phyloP scores from a whole-genome alignment of 306 rosid species.

The Datisca glomerata region DNA sequence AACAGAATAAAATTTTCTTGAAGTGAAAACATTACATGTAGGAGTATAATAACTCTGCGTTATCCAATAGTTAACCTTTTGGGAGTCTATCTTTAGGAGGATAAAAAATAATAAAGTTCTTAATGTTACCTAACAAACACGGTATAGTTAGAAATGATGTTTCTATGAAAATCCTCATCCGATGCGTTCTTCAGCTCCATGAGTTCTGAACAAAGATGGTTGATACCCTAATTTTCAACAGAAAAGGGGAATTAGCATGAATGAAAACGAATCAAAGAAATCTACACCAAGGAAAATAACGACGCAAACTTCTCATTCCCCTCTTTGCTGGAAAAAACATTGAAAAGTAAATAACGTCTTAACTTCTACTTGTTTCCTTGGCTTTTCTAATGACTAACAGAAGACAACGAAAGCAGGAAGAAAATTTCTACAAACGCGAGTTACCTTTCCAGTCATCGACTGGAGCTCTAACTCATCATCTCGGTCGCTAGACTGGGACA shows the following conservation, averaged over 20 bases:
- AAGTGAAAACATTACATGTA: neutral
- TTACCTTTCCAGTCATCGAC: slow-evolving; percentile 64
- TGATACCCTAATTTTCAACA: slow-evolving; percentile 43
- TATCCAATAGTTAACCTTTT: neutral
- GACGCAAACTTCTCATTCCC: too few relatives aligned
- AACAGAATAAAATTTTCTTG: neutral
- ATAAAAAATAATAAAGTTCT: neutral
- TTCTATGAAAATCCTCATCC: slow-evolving; percentile 42
- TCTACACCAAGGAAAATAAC: neutral
- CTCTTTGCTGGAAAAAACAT: too few relatives aligned
- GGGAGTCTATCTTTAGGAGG: slow-evolving; percentile 3
- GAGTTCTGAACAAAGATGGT: slow-evolving; percentile 72
- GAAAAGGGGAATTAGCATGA: neutral
- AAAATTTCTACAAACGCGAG: neutral
- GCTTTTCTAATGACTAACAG: neutral
- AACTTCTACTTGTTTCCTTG: neutral
- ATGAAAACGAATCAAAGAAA: neutral
- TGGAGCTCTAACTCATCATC: slow-evolving; percentile 37
- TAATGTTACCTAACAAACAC: slow-evolving; percentile 42
- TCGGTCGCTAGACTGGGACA: slow-evolving; percentile 24
- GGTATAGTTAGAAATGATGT: slow-evolving; percentile 39
- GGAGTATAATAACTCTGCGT: neutral
- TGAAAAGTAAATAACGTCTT: neutral
- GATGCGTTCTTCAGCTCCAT: slow-evolving; percentile 62
- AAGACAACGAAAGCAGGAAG: neutral